Percentiles rank a stretch among this genome's conserved stretches.
Evolutionary conservation across 2,329 filamentous ascomycete genomes (phyloP).

Genomic region (Arthrinium puccinioides): DNA sequence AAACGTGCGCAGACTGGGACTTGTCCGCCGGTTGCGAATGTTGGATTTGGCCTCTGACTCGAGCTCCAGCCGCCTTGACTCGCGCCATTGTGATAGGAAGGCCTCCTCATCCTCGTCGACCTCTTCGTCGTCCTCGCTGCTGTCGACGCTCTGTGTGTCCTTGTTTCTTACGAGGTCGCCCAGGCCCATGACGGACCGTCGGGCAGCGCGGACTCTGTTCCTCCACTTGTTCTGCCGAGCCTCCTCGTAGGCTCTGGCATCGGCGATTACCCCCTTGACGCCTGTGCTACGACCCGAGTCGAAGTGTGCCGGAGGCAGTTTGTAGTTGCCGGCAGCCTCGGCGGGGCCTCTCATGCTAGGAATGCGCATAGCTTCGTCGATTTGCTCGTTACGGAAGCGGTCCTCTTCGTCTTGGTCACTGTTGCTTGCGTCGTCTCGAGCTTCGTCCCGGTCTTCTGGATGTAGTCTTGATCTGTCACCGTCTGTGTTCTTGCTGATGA

Average conservation of each 20-base stretch:
- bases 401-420: slow-evolving; percentile 49
- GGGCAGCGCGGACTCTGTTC: slow-evolving; percentile 42
- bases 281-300: slow-evolving; percentile 68
- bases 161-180: slow-evolving; percentile 23
- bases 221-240: slow-evolving; percentile 52
- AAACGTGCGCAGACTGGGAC: slow-evolving; percentile 70
- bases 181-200: slow-evolving; percentile 48
- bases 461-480: slow-evolving; percentile 35
- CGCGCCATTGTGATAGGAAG: slow-evolving; percentile 81
- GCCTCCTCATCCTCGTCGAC: slow-evolving; percentile 61
- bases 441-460: slow-evolving; percentile 50
- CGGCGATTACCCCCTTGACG: slow-evolving; percentile 81
- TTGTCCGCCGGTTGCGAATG: slow-evolving; percentile 60
- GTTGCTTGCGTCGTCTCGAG: slow-evolving; percentile 27
- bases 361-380: slow-evolving; percentile 60
- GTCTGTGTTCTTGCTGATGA: slow-evolving; percentile 49
- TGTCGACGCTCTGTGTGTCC: slow-evolving; percentile 23
- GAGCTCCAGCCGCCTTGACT: slow-evolving; percentile 71
- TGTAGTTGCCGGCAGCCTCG: slow-evolving; percentile 39
- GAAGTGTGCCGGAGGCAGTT: slow-evolving; percentile 55
- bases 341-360: slow-evolving; percentile 39
- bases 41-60: slow-evolving; percentile 54
- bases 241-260: slow-evolving; percentile 69
- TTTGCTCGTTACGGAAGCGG: slow-evolving; percentile 41
- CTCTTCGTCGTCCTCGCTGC: slow-evolving; percentile 35